A percentile compares a stretch with the other conserved stretches of the same genome.
Conservation (phyloP, 371 early-diverging fungal species). For the Circinella minor region DNA sequence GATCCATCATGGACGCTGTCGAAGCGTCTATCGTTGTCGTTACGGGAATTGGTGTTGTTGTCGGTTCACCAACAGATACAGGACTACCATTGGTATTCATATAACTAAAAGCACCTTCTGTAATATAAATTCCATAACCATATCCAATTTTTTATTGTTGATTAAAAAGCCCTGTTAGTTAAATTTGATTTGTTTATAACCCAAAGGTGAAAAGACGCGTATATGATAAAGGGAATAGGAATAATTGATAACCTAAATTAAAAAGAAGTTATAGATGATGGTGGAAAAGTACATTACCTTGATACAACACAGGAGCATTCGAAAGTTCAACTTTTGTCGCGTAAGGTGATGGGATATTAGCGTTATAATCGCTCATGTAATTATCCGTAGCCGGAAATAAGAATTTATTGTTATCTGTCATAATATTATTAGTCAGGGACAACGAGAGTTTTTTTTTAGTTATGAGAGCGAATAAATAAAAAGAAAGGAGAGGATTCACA, state of each 20-base stretch:
- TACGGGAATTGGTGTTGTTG: not conserved
- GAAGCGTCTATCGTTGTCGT: not conserved
- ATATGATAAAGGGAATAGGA: too few relatives aligned
- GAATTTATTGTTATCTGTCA: slow-evolving; percentile 15
- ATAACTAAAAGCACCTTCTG: slow-evolving; percentile 5
- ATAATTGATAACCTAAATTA: too few relatives aligned
- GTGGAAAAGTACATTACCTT: not conserved
- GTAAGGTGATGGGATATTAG: slow-evolving; percentile 3
- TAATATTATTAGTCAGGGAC: slow-evolving; percentile 1
- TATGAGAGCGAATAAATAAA: too few relatives aligned
- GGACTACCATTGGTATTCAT: not conserved
- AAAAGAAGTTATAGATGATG: not conserved
- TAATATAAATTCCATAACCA: not conserved
- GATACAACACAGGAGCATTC: slow-evolving; percentile 11
- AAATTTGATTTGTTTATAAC: too few relatives aligned
- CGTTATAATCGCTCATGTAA: slow-evolving; percentile 13
- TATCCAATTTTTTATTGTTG: not conserved
- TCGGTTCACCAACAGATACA: not conserved
- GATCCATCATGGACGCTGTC: not conserved
- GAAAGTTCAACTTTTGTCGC: slow-evolving; percentile 17
- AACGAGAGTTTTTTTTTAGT: too few relatives aligned
- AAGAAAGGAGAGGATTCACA: not conserved
- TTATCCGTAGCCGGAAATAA: slow-evolving; percentile 11
- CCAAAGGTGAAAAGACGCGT: too few relatives aligned
- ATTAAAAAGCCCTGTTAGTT: not conserved